These are phyloP conservation scores for Paecilomyces sp. DNA, from an alignment of 2,329 filamentous ascomycete genomes.

Conservation along the genomic window DNA sequence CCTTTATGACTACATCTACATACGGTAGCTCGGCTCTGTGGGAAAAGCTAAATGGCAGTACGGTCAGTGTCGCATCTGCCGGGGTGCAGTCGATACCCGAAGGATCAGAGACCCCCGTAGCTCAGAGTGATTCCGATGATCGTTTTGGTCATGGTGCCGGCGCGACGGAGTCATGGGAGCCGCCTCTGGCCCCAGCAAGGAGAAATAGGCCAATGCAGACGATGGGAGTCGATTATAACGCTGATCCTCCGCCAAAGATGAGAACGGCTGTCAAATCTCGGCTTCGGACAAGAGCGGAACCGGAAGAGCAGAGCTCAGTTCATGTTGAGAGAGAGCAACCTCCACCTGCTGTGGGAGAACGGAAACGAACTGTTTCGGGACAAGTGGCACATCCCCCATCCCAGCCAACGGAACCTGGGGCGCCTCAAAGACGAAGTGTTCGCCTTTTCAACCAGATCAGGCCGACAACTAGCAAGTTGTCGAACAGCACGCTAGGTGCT, in stretches of 20 bases:
- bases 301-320: conserved; percentile 31
- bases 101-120: conserved; percentile 57
- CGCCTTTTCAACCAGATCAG: conserved; percentile 65
- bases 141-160: conserved; percentile 24
- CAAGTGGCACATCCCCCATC: conserved; percentile 52
- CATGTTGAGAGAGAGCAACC: conserved; percentile 24
- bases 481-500: conserved; percentile 51
- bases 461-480: conserved; percentile 56
- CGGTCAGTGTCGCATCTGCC: conserved; percentile 32
- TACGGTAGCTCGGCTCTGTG: conserved; percentile 40
- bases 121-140: conserved; percentile 38
- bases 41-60: conserved; percentile 43
- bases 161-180: conserved; percentile 30
- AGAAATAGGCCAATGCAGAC: conserved; percentile 50
- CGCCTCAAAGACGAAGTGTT: conserved; percentile 62
- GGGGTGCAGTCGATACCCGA: conserved; percentile 39
- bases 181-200: conserved; percentile 36
- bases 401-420: conserved; percentile 56
- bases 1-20: conserved; percentile 30
- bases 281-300: conserved; percentile 30
- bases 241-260: conserved; percentile 59
- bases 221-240: conserved; percentile 41
- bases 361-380: conserved; percentile 90
- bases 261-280: conserved; percentile 44
- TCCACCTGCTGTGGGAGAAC: conserved; percentile 44